Evolutionary conservation across 768 basidiomycete species (phyloP), one percentile per base, ranked within the genome.

Genomic region (Tubosaeta sp.): DNA sequence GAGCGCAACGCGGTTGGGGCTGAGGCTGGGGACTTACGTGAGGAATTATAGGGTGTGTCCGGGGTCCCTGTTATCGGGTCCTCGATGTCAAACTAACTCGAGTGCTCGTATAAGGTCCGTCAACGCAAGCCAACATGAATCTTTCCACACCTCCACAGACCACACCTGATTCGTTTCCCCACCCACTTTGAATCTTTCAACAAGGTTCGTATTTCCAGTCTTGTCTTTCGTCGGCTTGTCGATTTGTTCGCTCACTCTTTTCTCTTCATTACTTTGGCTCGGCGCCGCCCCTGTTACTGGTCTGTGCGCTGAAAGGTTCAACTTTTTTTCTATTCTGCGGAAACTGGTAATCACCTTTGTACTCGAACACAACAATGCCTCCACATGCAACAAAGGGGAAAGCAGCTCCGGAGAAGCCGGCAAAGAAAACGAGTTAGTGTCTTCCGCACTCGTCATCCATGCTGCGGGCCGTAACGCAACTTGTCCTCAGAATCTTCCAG

Each of bases 51-150:
- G 25, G 56, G 56, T 44, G 63, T 65, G 62, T 60, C 58, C 24
- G 68, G 68, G 67, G 67, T 70, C 66, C 52, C 27, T 11, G 25
- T 29, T 6, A 47, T 54, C 44, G 48, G 56, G 63, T 56, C 57
- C 60, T 60, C 49, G 51, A 55, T 46, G 59, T 59, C 63, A 59
- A 59, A 63, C 58, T 53, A 51, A 63, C 52, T 64, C 49, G 48
- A 58, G 49, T 58, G 56, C 62, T 73, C 64, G 72, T 81, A 81
- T 80, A 81, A 82, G 79, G 77, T 74, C 79, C 78, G 80, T 57
- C 69, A 72, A 72, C 68, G 69, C 71, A 66, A 73, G 70, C 69
- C 67, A 76, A 73, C 72, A 77, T 77, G 73, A 62, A 70, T 69
- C 70, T 74, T 74, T 73, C 66, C 61, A 53, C 74, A 71, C 69